These are phyloP conservation scores for Neurospora hispaniola DNA, from an alignment of 495 filamentous ascomycete species.

Conservation along the genomic window DNA sequence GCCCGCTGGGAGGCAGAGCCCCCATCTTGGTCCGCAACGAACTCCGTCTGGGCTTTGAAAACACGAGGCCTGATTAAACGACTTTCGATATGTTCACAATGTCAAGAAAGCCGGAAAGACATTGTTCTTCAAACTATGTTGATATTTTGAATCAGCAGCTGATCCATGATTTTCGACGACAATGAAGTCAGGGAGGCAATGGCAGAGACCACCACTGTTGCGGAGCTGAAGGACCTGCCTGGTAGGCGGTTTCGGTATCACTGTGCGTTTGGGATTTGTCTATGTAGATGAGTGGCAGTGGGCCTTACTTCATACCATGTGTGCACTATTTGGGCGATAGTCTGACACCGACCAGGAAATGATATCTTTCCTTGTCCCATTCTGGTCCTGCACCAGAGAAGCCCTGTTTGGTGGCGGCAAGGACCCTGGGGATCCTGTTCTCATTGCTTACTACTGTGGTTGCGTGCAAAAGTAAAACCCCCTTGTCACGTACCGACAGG, in stretches of 20 bases:
- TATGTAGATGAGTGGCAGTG: not conserved
- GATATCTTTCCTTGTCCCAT: not conserved
- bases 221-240: not conserved
- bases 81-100: not conserved
- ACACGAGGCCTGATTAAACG: not conserved
- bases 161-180: not conserved
- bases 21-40: not conserved
- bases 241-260: not conserved
- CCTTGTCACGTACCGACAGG: too few relatives aligned
- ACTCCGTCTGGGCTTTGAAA: not conserved
- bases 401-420: not conserved
- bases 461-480: too few relatives aligned
- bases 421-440: not conserved
- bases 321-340: not conserved
- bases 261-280: not conserved
- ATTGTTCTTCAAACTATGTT: not conserved
- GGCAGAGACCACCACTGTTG: slow-evolving; percentile 1
- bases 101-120: not conserved
- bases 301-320: not conserved
- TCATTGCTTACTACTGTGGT: not conserved
- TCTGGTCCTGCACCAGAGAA: not conserved
- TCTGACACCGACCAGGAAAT: not conserved
- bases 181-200: slow-evolving; percentile 8
- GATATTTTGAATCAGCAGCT: not conserved
- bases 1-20: not conserved